Conservation (phyloP, 192 early-diverging fungal species). For the Coemansia furcata region DNA sequence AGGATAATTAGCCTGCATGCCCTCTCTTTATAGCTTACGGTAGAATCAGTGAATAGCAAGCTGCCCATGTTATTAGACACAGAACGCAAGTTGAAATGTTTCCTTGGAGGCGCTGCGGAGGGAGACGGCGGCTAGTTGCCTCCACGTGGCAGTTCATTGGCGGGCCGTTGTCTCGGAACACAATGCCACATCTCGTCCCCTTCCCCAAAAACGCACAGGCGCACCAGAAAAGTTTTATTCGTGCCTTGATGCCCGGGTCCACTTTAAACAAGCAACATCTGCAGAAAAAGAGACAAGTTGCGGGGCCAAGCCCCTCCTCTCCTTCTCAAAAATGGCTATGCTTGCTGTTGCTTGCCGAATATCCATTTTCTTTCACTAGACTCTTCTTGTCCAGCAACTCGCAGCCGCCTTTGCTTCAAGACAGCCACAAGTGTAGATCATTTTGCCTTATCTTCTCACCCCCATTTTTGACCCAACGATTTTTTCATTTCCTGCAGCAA, state of each 20-base stretch:
- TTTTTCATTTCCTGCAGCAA: neutral
- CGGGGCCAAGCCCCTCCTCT: neutral
- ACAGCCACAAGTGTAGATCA: neutral
- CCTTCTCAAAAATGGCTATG: neutral
- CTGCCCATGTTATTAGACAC: too few species aligned
- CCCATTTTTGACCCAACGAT: neutral
- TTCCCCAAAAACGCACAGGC: neutral
- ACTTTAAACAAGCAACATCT: neutral
- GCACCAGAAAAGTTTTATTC: neutral
- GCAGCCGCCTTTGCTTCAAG: neutral
- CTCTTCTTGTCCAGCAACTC: neutral
- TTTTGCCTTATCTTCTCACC: neutral
- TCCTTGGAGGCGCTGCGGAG: neutral
- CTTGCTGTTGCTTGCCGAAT: neutral
- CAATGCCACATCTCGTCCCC: neutral
- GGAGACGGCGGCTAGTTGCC: neutral
- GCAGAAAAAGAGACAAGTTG: neutral
- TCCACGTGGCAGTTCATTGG: conserved; percentile 13
- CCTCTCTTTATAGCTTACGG: too few species aligned
- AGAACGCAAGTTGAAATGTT: neutral
- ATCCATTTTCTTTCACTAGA: neutral
- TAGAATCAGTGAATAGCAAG: too few species aligned
- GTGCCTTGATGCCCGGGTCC: neutral
- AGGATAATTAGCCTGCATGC: too few species aligned
- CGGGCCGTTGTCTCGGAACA: conserved; percentile 1